Conservation (phyloP, 805 yeast genomes). For the Candida caryicola region DNA sequence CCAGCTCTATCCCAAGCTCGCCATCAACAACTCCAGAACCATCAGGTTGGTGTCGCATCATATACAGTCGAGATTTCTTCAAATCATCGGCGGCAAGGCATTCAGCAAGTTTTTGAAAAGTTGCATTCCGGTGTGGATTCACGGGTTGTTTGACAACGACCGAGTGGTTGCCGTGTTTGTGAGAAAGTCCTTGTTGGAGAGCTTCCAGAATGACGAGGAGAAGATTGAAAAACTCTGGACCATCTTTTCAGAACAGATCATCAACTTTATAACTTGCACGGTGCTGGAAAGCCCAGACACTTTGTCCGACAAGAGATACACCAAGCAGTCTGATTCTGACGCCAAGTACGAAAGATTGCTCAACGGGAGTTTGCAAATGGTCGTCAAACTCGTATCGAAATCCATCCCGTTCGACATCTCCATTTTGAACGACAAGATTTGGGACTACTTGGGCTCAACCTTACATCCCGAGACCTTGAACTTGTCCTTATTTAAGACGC, state of each 20-base stretch:
- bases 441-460: slow-evolving; percentile 32
- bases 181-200: slow-evolving; percentile 40
- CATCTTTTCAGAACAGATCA: slow-evolving; percentile 53
- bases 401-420: slow-evolving; percentile 13
- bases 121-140: slow-evolving; percentile 69
- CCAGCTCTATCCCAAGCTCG: slow-evolving; percentile 76
- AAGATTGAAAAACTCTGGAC: slow-evolving; percentile 56
- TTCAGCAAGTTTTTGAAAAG: slow-evolving; percentile 67
- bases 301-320: slow-evolving; percentile 71
- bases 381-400: slow-evolving; percentile 25
- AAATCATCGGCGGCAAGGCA: slow-evolving; percentile 52
- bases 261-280: slow-evolving; percentile 52
- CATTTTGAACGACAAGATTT: slow-evolving; percentile 27
- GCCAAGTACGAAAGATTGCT: slow-evolving; percentile 61
- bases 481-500: slow-evolving; percentile 29
- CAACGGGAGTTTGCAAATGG: slow-evolving; percentile 47
- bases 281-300: slow-evolving; percentile 61
- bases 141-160: slow-evolving; percentile 72
- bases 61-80: slow-evolving; percentile 49
- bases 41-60: slow-evolving; percentile 65
- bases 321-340: slow-evolving; percentile 61
- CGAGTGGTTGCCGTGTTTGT: slow-evolving; percentile 54
- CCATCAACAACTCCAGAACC: slow-evolving; percentile 65
- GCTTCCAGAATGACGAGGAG: slow-evolving; percentile 54
- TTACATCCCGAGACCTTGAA: slow-evolving; percentile 25